A percentile compares a stretch with the other conserved stretches of the same genome.
phyloP scores from a whole-genome alignment of 176 grass and related monocot species.

The Carex littledalei region DNA sequence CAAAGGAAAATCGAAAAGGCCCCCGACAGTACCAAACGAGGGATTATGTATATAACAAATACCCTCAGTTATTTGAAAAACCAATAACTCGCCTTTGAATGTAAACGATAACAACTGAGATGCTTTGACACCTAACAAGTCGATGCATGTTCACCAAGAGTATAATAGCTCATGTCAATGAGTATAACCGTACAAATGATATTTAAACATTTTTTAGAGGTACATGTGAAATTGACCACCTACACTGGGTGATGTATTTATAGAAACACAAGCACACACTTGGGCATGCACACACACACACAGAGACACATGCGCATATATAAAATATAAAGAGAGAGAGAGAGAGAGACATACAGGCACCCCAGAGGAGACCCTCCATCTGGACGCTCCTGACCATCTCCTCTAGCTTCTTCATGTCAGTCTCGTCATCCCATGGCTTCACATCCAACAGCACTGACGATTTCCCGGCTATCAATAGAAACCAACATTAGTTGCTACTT shows the following conservation, averaged over 20 bases:
- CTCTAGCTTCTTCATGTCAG: constrained; percentile 95
- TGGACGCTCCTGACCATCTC: constrained; percentile 63
- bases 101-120: neutral
- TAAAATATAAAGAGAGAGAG: neutral
- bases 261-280: neutral
- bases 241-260: neutral
- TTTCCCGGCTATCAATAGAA: constrained; percentile 48
- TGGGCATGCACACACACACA: neutral
- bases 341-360: constrained; percentile 77
- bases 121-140: neutral
- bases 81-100: neutral
- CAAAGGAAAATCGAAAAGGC: neutral
- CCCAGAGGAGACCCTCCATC: constrained; percentile 93
- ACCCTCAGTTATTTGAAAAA: neutral
- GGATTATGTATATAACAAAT: neutral
- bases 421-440: constrained; percentile 89
- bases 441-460: constrained; percentile 89
- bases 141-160: neutral
- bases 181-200: neutral
- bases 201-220: neutral
- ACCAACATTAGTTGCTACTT: neutral
- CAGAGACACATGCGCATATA: neutral
- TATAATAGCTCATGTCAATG: neutral
- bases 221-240: neutral
- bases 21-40: neutral